A percentile compares a stretch with the other conserved stretches of the same genome.
Conservation (phyloP, 1,284 basidiomycete species). For the Jaminaea rosea region DNA sequence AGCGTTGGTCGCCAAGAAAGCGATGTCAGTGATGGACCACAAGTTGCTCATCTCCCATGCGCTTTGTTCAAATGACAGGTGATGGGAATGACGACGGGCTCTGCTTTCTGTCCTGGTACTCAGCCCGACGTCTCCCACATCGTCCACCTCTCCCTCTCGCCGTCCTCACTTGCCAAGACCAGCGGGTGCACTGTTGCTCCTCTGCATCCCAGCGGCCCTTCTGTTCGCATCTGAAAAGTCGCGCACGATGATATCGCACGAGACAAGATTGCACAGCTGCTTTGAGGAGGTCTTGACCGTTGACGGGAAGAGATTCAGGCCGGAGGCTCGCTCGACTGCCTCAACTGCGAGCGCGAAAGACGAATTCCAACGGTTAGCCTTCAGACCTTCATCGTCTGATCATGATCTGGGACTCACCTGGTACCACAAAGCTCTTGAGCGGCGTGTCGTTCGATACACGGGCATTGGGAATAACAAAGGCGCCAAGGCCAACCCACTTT, state of each 20-base stretch:
- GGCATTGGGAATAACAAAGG: slow-evolving; percentile 46
- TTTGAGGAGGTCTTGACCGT: slow-evolving; percentile 69
- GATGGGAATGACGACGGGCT: too few species aligned
- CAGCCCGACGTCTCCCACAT: too few species aligned
- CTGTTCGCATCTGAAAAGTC: slow-evolving; percentile 18
- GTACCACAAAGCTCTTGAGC: slow-evolving; percentile 36
- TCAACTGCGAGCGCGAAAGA: slow-evolving; percentile 59
- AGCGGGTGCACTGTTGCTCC: not conserved
- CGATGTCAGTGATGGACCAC: too few species aligned
- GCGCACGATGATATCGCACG: slow-evolving; percentile 37
- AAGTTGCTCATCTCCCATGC: too few species aligned
- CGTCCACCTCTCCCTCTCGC: too few species aligned
- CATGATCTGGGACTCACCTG: slow-evolving; percentile 8
- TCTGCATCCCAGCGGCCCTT: not conserved
- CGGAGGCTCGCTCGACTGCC: slow-evolving; percentile 80
- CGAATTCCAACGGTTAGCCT: not conserved
- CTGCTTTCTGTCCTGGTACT: too few species aligned
- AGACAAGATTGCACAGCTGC: slow-evolving; percentile 61
- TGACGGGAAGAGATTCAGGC: slow-evolving; percentile 78
- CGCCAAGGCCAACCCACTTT: slow-evolving; percentile 20
- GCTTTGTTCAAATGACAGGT: too few species aligned
- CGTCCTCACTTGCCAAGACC: too few species aligned
- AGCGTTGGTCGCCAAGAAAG: too few species aligned
- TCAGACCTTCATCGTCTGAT: not conserved
- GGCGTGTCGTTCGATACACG: slow-evolving; percentile 40